These are phyloP conservation scores for Rhytidiadelphus loreus DNA, from an alignment of 225 moss, liverwort and hornwort genomes.

Conservation along the genomic window DNA sequence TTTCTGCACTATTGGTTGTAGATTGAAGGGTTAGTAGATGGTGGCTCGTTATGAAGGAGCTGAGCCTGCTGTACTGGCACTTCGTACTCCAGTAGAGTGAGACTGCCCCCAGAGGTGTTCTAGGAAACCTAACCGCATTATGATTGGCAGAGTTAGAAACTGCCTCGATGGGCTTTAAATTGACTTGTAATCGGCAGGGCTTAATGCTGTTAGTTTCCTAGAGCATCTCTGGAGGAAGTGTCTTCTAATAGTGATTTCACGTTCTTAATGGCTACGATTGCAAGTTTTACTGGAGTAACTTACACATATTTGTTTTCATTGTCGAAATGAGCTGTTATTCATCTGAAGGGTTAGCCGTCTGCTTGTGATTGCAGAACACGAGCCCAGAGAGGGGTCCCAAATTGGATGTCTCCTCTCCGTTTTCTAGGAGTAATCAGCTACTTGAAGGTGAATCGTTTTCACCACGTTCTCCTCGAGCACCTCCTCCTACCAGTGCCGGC, in stretches of 20 bases:
- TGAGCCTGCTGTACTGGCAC: background rate
- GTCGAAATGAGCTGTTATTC: background rate
- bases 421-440: background rate
- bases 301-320: too few relatives aligned
- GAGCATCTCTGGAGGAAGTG: background rate
- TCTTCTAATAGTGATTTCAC: background rate
- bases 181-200: background rate
- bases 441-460: slow-evolving; percentile 6
- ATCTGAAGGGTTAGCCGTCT: background rate
- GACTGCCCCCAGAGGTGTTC: background rate
- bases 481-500: slow-evolving; percentile 5
- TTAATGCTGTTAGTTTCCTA: background rate
- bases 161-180: background rate
- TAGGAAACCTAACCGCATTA: background rate
- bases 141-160: background rate
- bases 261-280: background rate
- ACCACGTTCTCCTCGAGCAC: background rate
- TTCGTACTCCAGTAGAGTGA: background rate
- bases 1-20: background rate
- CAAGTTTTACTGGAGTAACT: background rate
- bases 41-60: background rate
- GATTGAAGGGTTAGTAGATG: background rate
- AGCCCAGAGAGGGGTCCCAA: slow-evolving; percentile 23
- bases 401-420: slow-evolving; percentile 9
- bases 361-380: slow-evolving; percentile 14